Evolutionary conservation across 2,329 filamentous ascomycete genomes (phyloP).

Genomic region (Verticillium nubilum): DNA sequence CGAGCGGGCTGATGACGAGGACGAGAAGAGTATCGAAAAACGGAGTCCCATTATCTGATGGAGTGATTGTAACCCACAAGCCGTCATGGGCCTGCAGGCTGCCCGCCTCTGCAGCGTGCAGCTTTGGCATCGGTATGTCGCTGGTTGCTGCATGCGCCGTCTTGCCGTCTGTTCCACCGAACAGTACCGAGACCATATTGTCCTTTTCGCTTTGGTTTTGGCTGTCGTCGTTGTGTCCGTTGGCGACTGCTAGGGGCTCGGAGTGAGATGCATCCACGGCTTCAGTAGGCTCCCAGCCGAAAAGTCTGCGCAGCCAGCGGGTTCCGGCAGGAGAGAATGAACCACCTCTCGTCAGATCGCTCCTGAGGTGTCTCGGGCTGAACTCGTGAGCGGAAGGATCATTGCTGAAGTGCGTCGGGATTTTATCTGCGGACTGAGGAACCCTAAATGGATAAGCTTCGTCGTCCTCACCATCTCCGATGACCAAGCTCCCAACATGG

Average conservation of each 20-base stretch:
- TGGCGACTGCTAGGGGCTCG: neutral
- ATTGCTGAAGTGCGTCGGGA: slow-evolving; percentile 16
- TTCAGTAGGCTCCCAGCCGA: neutral
- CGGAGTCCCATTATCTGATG: slow-evolving; percentile 80
- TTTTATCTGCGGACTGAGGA: slow-evolving; percentile 38
- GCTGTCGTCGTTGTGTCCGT: neutral
- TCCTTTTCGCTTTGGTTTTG: slow-evolving; percentile 6
- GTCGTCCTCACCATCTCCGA: slow-evolving; percentile 39
- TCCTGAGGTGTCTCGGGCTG: neutral
- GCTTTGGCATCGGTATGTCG: neutral
- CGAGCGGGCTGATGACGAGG: slow-evolving; percentile 86
- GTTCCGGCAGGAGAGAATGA: neutral
- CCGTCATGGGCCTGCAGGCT: slow-evolving; percentile 58
- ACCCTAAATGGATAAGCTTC: slow-evolving; percentile 54
- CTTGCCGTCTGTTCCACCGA: neutral
- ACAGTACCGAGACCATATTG: neutral
- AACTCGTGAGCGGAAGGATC: neutral
- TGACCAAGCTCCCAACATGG: slow-evolving; percentile 60
- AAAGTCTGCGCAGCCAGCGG: neutral
- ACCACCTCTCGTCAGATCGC: neutral
- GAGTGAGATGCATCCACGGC: neutral
- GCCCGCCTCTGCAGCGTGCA: slow-evolving; percentile 11
- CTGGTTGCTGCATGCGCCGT: neutral
- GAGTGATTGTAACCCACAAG: slow-evolving; percentile 94
- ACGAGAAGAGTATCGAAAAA: slow-evolving; percentile 97